phyloP scores from a whole-genome alignment of 192 early-diverging fungal genomes.

The Gaertneriomyces sp. region DNA sequence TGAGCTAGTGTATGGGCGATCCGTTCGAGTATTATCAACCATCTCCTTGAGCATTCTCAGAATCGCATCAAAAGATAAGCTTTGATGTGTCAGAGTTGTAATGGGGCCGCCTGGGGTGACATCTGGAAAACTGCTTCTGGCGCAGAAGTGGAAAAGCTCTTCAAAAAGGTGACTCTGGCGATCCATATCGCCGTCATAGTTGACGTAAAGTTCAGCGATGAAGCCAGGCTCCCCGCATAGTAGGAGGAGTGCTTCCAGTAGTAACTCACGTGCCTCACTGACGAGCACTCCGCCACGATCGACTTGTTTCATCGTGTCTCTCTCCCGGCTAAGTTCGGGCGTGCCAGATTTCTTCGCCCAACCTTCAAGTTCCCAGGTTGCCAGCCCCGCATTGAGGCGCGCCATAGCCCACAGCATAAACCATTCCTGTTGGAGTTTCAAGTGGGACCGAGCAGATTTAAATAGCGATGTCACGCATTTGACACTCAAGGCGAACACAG shows the following conservation, averaged over 20 bases:
- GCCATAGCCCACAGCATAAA: constrained; percentile 59
- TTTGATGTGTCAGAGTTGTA: constrained; percentile 52
- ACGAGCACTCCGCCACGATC: constrained; percentile 43
- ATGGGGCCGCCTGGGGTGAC: constrained; percentile 57
- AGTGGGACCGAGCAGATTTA: constrained; percentile 58
- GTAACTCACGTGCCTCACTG: constrained; percentile 79
- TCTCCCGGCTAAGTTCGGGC: constrained; percentile 4
- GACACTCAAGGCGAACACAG: constrained; percentile 58
- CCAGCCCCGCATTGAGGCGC: constrained; percentile 43
- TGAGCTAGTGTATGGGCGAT: no score
- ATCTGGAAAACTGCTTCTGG: constrained; percentile 75
- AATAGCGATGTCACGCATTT: constrained; percentile 67
- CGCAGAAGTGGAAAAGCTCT: constrained; percentile 72
- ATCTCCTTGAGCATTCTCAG: constrained; percentile 36
- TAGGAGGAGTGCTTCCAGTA: constrained; percentile 61
- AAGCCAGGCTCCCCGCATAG: constrained; percentile 72
- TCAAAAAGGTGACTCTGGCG: constrained; percentile 81
- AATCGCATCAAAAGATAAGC: constrained; percentile 69
- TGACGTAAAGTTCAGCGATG: constrained; percentile 85
- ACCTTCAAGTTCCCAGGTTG: constrained; percentile 52
- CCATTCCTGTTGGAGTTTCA: constrained; percentile 78
- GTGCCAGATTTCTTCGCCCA: constrained; percentile 5
- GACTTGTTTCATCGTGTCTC: constrained; percentile 8
- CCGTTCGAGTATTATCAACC: constrained; percentile 2
- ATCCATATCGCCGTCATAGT: constrained; percentile 86